Base-by-base conservation (phyloP, 202 grass and related monocot genomes). In the Miscanthus sacchariflorus region DNA sequence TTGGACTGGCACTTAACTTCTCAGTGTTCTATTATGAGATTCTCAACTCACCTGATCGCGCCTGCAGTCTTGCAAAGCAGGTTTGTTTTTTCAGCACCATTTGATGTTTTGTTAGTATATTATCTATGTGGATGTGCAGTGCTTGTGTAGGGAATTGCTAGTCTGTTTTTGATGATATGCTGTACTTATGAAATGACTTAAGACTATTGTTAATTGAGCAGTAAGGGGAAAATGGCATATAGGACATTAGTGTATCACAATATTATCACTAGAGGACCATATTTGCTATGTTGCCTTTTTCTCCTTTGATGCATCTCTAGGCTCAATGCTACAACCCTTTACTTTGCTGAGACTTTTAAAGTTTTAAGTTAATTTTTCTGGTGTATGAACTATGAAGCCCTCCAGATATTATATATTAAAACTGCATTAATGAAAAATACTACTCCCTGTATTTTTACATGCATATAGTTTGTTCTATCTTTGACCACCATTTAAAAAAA, bases 11-110 rank as follows among this genome's bases (percentile, higher is more conserved):
- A 80, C 94, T 99, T 6, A 99, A 96, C 89, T 99, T 99, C 87
- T 99, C 96, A 13, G 96, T 99, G 65, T 99, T 99, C 89, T 99
- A 96, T 68, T 96, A 99, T 77, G 96, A 99, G 88, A 99, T 99
- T 86, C 94, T 99, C 72, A 99, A 99, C 88, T 99, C 96, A 6
- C 96, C 96, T 76, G 96, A 99, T 76, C 92, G 94, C 19, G 94
- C 94, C 42, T 98, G 96, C 80, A 93, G 76, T 83, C 96, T 98
- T 39, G 96, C 96, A 83, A 98, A 96, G 80, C 92, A 98, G 94
- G 96, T 98, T 90, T 78, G 91, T 74, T 76, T 85, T 91, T 91
- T 64, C 18, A 74, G 46, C 63, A 81, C 68, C 24, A 39, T 14
- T 82, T 74, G 35, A 63, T 93, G 35, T 40, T 50, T 24, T 77